These are phyloP conservation scores for Trichosporon ovoides DNA, from an alignment of 1,284 basidiomycete genomes.

Conservation along the genomic window DNA sequence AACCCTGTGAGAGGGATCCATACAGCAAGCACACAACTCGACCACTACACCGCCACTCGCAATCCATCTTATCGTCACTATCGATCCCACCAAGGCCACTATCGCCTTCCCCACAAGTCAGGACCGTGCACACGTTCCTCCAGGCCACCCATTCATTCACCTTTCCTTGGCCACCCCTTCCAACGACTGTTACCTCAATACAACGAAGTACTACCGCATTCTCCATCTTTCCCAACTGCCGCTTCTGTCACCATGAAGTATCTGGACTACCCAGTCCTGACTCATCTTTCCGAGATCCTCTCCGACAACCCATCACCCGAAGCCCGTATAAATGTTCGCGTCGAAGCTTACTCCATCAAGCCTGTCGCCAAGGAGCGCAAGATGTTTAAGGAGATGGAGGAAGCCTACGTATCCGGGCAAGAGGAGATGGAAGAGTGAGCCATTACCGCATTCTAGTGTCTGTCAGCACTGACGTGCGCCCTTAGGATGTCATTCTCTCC, in stretches of 20 bases:
- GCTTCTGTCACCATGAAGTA: constrained; percentile 67
- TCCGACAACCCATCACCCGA: constrained; percentile 66
- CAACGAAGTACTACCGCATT: not conserved
- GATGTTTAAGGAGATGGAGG: constrained; percentile 86
- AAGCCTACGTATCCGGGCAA: constrained; percentile 59
- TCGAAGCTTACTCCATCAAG: constrained; percentile 98
- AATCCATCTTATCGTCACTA: not conserved
- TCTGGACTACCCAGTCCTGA: constrained; percentile 76
- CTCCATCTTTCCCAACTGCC: not conserved
- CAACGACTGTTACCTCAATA: not conserved
- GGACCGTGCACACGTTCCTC: not conserved
- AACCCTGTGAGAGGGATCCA: constrained; percentile 12
- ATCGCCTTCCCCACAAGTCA: not conserved
- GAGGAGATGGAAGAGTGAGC: constrained; percentile 48
- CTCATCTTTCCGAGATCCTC: constrained; percentile 72
- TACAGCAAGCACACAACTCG: not conserved
- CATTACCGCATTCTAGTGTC: too few relatives aligned
- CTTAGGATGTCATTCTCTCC: constrained; percentile 46
- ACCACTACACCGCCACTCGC: not conserved
- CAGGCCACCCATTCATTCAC: not conserved
- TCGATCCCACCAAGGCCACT: not conserved
- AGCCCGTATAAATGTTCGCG: constrained; percentile 82
- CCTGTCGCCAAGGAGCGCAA: constrained; percentile 95
- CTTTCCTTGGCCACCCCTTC: not conserved
- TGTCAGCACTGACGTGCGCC: too few relatives aligned